Base-by-base conservation (phyloP, 768 basidiomycete genomes). In the Austroboletus eburneus region DNA sequence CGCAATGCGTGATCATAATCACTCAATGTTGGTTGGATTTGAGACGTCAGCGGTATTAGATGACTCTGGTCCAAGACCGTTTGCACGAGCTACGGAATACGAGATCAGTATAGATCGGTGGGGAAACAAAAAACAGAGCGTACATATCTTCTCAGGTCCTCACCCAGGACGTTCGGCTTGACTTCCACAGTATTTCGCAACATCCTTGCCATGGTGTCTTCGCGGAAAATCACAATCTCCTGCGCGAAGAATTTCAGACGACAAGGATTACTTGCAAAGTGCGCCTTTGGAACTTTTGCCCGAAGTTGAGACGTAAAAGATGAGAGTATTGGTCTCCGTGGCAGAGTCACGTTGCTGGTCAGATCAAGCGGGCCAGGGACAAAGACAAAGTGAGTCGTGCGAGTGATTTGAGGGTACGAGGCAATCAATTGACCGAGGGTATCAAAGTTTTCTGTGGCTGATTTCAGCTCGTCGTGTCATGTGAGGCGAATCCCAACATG, bases 281-380 rank as follows among this genome's bases (percentile, higher is more conserved):
- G 81, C 1, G 83, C 76, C 58, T 87, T 86, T 0, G 92, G 89
- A 22, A 98, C 65, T 55, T 83, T 83, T 1, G 76, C 69, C 56
- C 75, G 81, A 29, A 99, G 69, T 30, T 84, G 80, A 14, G 80
- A 68, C 0, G 81, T 76, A 56, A 98, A 82, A 2, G 81, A 77
- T 1, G 87, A 79, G 4, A 97, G 78, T 23, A 99, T 72, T 2
- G 90, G 79, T 33, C 81, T 80, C 25, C 91, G 83, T 23, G 96
- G 96, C 12, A 96, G 69, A 18, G 85, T 79, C 9, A 84, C 75
- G 45, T 91, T 91, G 45, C 87, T 73, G 2, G 87, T 83, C 21
- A 95, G 77, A 68, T 99, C 96, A 42, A 89, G 71, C 2, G 96
- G 96, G 6, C 96, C 96, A 5, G 96, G 96, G 18, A 98, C 85